These are phyloP conservation scores for Bacidia gigantensis DNA, from an alignment of 495 filamentous ascomycete genomes.

Conservation along the genomic window DNA sequence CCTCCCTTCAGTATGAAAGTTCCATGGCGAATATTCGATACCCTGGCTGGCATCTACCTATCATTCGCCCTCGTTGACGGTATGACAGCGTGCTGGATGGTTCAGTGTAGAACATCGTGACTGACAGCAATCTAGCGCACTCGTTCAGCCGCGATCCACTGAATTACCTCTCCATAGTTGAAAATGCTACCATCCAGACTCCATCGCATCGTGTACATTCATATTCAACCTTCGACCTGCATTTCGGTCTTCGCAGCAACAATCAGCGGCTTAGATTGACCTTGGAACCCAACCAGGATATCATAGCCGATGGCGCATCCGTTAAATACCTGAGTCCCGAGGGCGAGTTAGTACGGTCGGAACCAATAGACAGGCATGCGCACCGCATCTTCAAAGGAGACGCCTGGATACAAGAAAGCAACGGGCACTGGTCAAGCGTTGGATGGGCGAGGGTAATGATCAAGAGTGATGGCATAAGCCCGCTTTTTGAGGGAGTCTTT, in stretches of 20 bases:
- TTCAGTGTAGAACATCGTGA: constrained; percentile 1
- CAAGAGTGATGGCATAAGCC: constrained; percentile 56
- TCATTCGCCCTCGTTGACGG: constrained; percentile 15
- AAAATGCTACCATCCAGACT: constrained; percentile 64
- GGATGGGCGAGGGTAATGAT: constrained; percentile 81
- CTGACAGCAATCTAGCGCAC: constrained; percentile 8
- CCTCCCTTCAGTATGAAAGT: constrained; percentile 10
- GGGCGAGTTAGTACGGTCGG: constrained; percentile 45
- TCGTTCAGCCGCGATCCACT: constrained; percentile 54
- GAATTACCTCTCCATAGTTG: constrained; percentile 55
- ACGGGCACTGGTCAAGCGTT: constrained; percentile 57
- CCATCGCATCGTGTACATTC: constrained; percentile 67
- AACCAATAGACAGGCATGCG: constrained; percentile 52
- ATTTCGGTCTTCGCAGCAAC: constrained; percentile 56
- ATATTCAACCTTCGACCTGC: constrained; percentile 66
- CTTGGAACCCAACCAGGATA: constrained; percentile 85
- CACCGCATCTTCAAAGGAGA: constrained; percentile 78
- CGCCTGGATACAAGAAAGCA: constrained; percentile 51
- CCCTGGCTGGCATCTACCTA: constrained; percentile 8
- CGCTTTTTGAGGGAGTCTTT: constrained; percentile 87
- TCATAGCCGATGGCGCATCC: constrained; percentile 61
- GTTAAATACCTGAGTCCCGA: constrained; percentile 57
- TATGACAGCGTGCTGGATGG: constrained; percentile 3
- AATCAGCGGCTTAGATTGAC: constrained; percentile 60
- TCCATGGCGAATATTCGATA: constrained; percentile 14